Conservation (phyloP, 139 green algal genomes). For the Diplosphaera chodatii region DNA sequence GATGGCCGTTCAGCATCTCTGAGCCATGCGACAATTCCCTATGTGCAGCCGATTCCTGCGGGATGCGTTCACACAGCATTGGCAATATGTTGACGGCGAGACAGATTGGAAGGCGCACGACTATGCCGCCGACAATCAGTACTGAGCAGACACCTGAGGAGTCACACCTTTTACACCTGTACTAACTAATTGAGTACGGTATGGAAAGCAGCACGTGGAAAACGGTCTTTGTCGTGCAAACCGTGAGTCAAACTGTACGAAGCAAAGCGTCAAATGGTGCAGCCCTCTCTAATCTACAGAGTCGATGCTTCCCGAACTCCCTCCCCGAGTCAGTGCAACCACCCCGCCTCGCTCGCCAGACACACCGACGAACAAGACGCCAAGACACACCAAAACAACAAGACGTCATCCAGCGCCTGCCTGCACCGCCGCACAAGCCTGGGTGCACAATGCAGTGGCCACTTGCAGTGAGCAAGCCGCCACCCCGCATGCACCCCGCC, state of each 20-base stretch:
- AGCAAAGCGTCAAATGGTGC: too few species aligned
- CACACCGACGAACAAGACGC: neutral
- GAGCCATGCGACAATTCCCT: neutral
- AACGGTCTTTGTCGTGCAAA: too few species aligned
- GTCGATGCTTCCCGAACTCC: too few species aligned
- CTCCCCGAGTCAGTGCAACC: too few species aligned
- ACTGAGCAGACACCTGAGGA: too few species aligned
- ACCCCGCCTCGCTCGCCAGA: neutral
- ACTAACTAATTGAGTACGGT: too few species aligned
- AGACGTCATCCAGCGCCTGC: neutral
- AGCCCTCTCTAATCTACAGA: too few species aligned
- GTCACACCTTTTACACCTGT: too few species aligned
- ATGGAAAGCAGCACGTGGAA: too few species aligned
- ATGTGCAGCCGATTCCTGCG: conserved; percentile 19
- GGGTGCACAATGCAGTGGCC: neutral
- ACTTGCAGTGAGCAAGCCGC: neutral
- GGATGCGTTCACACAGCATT: conserved; percentile 4
- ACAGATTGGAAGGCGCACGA: conserved; percentile 18
- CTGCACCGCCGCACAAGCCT: neutral
- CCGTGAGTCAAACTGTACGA: too few species aligned
- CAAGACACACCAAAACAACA: neutral
- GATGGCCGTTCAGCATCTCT: too few species aligned
- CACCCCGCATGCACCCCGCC: neutral
- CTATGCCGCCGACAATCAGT: neutral
- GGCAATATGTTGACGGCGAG: conserved; percentile 34